phyloP scores from a whole-genome alignment of 495 filamentous ascomycete species.

The Penicillium ochrochloron region DNA sequence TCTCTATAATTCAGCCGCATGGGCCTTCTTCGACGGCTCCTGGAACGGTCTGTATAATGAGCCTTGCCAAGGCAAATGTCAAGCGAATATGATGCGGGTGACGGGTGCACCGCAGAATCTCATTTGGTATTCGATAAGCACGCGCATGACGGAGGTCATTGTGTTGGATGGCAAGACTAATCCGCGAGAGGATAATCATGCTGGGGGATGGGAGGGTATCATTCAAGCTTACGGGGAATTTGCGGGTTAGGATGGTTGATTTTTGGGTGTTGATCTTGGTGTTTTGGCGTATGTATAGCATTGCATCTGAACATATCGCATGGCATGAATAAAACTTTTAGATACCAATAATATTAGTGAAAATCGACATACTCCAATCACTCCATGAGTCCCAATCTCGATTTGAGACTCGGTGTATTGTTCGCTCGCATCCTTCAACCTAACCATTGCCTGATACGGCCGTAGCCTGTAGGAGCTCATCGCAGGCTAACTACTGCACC shows the following conservation, averaged over 20 bases:
- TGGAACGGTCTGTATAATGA: constrained; percentile 41
- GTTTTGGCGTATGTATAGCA: constrained; percentile 21
- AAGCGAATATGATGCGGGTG: constrained; percentile 50
- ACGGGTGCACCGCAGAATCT: constrained; percentile 34
- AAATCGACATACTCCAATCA: background rate
- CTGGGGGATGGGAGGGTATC: constrained; percentile 60
- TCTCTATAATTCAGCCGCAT: constrained; percentile 58
- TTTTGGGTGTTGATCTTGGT: constrained; percentile 8
- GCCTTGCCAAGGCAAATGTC: constrained; percentile 46
- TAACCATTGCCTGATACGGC: background rate
- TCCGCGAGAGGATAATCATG: constrained; percentile 44
- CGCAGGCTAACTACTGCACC: background rate
- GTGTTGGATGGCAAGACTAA: constrained; percentile 40
- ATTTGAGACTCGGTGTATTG: background rate
- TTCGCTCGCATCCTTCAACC: too few relatives aligned
- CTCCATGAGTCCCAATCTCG: too few relatives aligned
- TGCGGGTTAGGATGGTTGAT: constrained; percentile 13
- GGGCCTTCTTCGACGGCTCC: constrained; percentile 54
- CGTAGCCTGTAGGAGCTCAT: background rate
- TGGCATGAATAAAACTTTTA: constrained; percentile 8
- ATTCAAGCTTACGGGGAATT: constrained; percentile 50
- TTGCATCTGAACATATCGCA: constrained; percentile 16
- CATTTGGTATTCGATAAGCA: constrained; percentile 49
- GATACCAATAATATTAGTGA: background rate
- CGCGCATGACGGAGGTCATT: constrained; percentile 49